These are phyloP conservation scores for Tetracentron sinense DNA, from an alignment of 164 flowering plant species.

Conservation along the genomic window DNA sequence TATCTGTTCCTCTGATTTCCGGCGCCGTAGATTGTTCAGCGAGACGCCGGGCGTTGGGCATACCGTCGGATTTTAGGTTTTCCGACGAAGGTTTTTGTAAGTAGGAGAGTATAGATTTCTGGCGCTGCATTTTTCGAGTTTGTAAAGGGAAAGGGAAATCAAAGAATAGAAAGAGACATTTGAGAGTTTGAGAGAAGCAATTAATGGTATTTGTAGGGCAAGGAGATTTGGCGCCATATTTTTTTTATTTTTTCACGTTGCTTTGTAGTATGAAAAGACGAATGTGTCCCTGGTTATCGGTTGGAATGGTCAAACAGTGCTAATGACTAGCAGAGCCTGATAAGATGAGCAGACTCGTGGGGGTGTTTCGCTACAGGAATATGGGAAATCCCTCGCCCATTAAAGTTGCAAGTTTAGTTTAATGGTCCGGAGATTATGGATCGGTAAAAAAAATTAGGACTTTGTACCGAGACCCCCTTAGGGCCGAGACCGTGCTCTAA, in stretches of 20 bases:
- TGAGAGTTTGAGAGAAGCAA: not conserved
- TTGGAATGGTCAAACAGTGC: no score
- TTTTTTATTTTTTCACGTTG: no score
- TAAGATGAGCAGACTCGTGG: no score
- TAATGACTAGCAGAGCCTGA: no score
- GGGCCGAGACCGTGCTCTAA: no score
- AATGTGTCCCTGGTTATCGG: no score
- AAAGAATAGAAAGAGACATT: conserved; percentile 8
- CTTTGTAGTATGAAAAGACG: not conserved
- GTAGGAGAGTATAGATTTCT: conserved; percentile 70
- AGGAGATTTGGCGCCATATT: conserved; percentile 15
- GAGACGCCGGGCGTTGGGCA: conserved; percentile 10
- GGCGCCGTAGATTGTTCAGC: conserved; percentile 10
- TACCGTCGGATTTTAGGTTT: conserved; percentile 18
- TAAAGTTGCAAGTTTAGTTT: no score
- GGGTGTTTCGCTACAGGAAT: no score
- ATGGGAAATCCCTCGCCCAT: no score
- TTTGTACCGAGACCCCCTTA: no score
- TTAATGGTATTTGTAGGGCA: not conserved
- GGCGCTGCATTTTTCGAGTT: conserved; percentile 63
- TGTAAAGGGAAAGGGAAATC: not conserved
- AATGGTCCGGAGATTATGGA: no score
- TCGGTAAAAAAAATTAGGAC: no score
- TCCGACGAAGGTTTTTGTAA: conserved; percentile 51
- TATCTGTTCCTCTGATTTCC: conserved; percentile 67